These are phyloP conservation scores for Grigorovia humatica DNA, from an alignment of 805 yeast genomes.

Conservation along the genomic window DNA sequence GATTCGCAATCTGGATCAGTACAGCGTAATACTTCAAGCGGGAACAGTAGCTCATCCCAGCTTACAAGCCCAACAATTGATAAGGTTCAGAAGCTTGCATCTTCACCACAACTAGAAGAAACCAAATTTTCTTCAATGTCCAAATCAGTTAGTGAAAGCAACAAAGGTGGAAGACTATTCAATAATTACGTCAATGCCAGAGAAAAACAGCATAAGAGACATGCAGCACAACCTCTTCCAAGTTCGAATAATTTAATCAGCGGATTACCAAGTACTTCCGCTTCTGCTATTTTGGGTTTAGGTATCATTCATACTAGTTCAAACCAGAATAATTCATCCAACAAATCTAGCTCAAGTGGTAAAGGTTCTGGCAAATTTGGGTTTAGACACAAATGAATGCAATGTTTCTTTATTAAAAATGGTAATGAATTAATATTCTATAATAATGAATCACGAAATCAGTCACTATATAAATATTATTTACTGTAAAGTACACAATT, in stretches of 20 bases:
- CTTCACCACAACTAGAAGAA: conserved; percentile 5
- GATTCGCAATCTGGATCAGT: neutral
- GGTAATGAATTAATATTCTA: conserved; percentile 1
- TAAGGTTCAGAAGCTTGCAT: neutral
- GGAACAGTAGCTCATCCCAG: neutral
- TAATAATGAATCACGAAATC: neutral
- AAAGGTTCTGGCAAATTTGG: neutral
- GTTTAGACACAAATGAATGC: conserved; percentile 5
- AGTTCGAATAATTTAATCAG: conserved; percentile 24
- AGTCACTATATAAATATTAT: neutral
- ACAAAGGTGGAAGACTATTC: conserved; percentile 22
- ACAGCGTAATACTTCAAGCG: neutral
- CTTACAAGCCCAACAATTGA: conserved; percentile 18
- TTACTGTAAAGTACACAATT: neutral
- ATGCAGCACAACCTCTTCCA: conserved; percentile 19
- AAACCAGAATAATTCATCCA: neutral
- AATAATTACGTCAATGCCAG: conserved; percentile 25
- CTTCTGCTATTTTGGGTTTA: conserved; percentile 8
- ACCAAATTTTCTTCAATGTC: conserved; percentile 4
- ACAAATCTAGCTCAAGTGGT: neutral
- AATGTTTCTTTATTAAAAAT: neutral
- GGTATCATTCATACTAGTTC: conserved; percentile 6
- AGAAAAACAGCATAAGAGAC: conserved; percentile 7
- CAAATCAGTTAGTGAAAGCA: neutral
- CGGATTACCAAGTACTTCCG: conserved; percentile 26